These are phyloP conservation scores for Umbelopsis sp. DNA, from an alignment of 192 early-diverging fungal species.

Conservation along the genomic window DNA sequence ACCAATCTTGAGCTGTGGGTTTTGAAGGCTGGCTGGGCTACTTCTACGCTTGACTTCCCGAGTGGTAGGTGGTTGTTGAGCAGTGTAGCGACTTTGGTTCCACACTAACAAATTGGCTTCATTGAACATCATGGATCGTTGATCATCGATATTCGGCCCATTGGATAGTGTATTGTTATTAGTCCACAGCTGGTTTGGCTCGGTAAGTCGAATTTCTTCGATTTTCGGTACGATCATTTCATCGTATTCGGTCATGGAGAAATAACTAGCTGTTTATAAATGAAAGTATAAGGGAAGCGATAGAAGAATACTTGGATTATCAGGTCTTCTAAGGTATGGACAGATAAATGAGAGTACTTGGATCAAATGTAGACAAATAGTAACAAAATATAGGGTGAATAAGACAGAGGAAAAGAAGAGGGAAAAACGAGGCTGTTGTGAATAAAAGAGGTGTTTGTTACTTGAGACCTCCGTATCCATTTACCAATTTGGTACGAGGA, in stretches of 20 bases:
- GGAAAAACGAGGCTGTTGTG: constrained; percentile 5
- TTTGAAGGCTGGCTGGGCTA: constrained; percentile 2
- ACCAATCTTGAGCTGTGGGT: background rate
- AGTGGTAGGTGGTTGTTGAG: background rate
- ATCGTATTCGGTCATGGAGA: background rate
- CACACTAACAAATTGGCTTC: background rate
- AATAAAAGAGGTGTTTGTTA: constrained; percentile 2
- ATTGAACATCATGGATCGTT: background rate
- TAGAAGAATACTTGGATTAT: background rate
- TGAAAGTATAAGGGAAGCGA: background rate
- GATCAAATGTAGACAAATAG: constrained; percentile 1
- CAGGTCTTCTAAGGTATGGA: background rate
- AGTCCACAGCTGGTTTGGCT: background rate
- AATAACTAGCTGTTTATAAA: background rate
- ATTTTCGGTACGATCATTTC: constrained; percentile 9
- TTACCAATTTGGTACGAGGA: background rate
- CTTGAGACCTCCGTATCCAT: background rate
- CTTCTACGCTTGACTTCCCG: constrained; percentile 3
- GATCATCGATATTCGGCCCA: background rate
- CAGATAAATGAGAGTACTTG: constrained; percentile 3
- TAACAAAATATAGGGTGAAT: constrained; percentile 10
- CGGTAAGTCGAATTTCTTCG: background rate
- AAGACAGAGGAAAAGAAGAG: constrained; percentile 8
- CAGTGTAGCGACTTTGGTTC: background rate
- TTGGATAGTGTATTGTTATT: background rate